Conservation (phyloP, 495 filamentous ascomycete genomes). For the Aspergillus nidulans region DNA sequence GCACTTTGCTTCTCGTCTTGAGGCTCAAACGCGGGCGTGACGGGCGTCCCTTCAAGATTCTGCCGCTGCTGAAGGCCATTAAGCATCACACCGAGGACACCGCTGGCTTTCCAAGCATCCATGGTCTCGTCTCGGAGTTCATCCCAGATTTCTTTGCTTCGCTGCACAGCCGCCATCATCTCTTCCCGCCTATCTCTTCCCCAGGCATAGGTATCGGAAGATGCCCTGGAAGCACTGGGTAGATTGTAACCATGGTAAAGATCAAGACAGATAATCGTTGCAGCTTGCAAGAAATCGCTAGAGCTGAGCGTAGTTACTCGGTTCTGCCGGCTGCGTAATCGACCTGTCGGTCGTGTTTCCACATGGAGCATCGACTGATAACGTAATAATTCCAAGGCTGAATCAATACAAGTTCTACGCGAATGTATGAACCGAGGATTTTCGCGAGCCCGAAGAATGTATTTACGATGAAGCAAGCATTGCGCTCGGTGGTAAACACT, state of each 20-base stretch:
- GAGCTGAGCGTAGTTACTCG: constrained; percentile 73
- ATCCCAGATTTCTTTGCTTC: constrained; percentile 74
- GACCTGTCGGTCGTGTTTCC: constrained; percentile 69
- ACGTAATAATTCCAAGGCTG: constrained; percentile 72
- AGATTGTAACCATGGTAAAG: constrained; percentile 47
- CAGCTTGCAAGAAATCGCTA: constrained; percentile 82
- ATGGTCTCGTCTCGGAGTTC: constrained; percentile 69
- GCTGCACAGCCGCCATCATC: constrained; percentile 70
- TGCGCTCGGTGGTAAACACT: constrained; percentile 87
- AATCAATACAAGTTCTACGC: constrained; percentile 79
- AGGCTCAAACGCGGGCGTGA: constrained; percentile 23
- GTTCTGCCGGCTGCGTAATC: constrained; percentile 65
- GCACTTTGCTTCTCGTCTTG: constrained; percentile 56
- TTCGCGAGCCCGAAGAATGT: constrained; percentile 69
- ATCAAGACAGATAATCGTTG: constrained; percentile 85
- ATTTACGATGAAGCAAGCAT: constrained; percentile 84
- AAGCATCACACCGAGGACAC: constrained; percentile 74
- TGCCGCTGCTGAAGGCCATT: constrained; percentile 56
- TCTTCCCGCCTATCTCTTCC: constrained; percentile 64
- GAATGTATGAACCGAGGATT: constrained; percentile 81
- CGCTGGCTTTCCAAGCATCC: constrained; percentile 80
- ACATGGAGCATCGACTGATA: constrained; percentile 71
- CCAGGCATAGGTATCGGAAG: constrained; percentile 61
- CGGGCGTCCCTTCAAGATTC: constrained; percentile 20
- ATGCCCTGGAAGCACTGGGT: constrained; percentile 33